Evolutionary conservation across 805 yeast genomes (phyloP).

Genomic region (Zygotorulaspora florentina): DNA sequence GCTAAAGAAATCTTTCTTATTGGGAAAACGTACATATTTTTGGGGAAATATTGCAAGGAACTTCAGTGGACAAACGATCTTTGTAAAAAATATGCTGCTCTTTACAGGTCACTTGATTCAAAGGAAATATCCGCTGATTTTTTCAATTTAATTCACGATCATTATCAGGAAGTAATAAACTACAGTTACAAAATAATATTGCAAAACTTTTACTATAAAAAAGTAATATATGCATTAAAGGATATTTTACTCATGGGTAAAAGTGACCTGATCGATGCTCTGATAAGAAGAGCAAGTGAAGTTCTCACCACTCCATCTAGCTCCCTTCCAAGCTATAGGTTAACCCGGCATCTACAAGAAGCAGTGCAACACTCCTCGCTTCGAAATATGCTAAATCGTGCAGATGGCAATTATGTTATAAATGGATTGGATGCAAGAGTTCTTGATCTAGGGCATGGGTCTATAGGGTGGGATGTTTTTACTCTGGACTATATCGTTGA

Average conservation of each 20-base stretch:
- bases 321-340: slow-evolving; percentile 58
- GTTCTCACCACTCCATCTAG: slow-evolving; percentile 58
- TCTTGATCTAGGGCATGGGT: slow-evolving; percentile 66
- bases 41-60: slow-evolving; percentile 63
- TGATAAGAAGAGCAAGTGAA: slow-evolving; percentile 52
- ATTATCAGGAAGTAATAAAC: slow-evolving; percentile 50
- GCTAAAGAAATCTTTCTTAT: slow-evolving; percentile 53
- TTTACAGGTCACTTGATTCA: slow-evolving; percentile 10
- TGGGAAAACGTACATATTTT: slow-evolving; percentile 67
- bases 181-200: slow-evolving; percentile 49
- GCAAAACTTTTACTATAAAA: slow-evolving; percentile 44
- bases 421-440: slow-evolving; percentile 76
- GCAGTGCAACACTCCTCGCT: slow-evolving; percentile 56
- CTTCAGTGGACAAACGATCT: slow-evolving; percentile 55
- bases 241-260: slow-evolving; percentile 64
- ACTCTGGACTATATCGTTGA: slow-evolving; percentile 69
- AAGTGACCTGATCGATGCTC: slow-evolving; percentile 75
- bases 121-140: slow-evolving; percentile 18
- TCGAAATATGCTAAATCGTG: slow-evolving; percentile 35
- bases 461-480: slow-evolving; percentile 88
- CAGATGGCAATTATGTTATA: slow-evolving; percentile 39
- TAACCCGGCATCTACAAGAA: slow-evolving; percentile 60
- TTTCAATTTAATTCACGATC: slow-evolving; percentile 37
- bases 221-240: slow-evolving; percentile 59
- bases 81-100: slow-evolving; percentile 29